phyloP scores from a whole-genome alignment of 2,329 filamentous ascomycete genomes.

The Alternaria arbusti region DNA sequence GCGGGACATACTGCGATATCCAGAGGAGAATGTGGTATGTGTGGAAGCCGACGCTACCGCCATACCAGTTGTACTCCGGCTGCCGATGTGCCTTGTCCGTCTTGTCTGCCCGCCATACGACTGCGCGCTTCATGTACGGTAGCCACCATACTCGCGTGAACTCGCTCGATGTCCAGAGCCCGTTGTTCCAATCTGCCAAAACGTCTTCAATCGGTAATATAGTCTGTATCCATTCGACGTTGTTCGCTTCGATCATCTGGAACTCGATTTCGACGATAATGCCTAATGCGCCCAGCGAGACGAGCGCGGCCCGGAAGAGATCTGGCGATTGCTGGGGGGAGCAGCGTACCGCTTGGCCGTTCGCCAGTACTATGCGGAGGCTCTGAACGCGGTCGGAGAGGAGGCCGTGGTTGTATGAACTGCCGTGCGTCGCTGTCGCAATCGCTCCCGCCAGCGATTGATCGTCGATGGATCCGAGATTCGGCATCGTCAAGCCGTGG shows the following conservation, averaged over 20 bases:
- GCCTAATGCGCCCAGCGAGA: slow-evolving; percentile 87
- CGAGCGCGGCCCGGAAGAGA: slow-evolving; percentile 85
- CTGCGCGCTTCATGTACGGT: slow-evolving; percentile 85
- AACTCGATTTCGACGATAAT: slow-evolving; percentile 91
- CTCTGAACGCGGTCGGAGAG: slow-evolving; percentile 78
- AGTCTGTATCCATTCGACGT: slow-evolving; percentile 85
- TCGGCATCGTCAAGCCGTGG: slow-evolving; percentile 83
- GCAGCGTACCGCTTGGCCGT: slow-evolving; percentile 76
- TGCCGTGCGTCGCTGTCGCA: slow-evolving; percentile 91
- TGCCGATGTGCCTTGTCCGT: slow-evolving; percentile 67
- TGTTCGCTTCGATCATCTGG: slow-evolving; percentile 78
- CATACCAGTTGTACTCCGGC: slow-evolving; percentile 77
- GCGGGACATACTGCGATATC: slow-evolving; percentile 76
- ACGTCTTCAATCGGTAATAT: slow-evolving; percentile 74
- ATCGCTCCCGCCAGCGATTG: slow-evolving; percentile 94
- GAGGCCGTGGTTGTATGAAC: slow-evolving; percentile 81
- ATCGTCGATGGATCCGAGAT: slow-evolving; percentile 91
- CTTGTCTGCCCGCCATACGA: slow-evolving; percentile 88
- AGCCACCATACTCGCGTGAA: slow-evolving; percentile 98
- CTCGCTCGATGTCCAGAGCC: slow-evolving; percentile 83
- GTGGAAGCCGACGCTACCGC: slow-evolving; percentile 80
- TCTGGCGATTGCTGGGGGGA: slow-evolving; percentile 70
- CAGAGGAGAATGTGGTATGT: slow-evolving; percentile 92
- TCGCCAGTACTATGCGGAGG: slow-evolving; percentile 80
- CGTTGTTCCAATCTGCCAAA: slow-evolving; percentile 72